Evolutionary conservation across 2,329 filamentous ascomycete species (phyloP).

Genomic region (Akanthomyces lecanii): DNA sequence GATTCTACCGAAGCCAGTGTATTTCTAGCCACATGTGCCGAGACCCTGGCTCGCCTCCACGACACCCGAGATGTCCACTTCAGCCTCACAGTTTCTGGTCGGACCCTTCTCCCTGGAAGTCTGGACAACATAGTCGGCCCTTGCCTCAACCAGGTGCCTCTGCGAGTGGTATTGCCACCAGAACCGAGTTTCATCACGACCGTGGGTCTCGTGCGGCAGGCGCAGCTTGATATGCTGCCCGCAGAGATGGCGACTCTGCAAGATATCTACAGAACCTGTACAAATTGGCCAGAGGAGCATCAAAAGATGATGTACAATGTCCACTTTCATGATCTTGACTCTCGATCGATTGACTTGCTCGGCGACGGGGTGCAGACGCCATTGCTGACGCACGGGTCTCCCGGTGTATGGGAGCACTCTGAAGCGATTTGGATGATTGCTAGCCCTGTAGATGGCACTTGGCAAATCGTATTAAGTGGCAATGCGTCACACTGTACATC

Average conservation of each 20-base stretch:
- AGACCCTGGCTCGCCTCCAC: neutral
- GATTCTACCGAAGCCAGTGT: neutral
- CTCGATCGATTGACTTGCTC: neutral
- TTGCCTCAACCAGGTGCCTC: neutral
- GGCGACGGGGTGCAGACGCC: neutral
- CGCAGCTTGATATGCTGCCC: neutral
- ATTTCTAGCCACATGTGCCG: neutral
- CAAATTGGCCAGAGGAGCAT: neutral
- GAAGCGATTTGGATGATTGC: neutral
- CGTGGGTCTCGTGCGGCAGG: neutral
- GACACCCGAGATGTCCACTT: neutral
- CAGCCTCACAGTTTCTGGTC: neutral
- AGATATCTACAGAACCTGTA: neutral
- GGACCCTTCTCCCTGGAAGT: neutral
- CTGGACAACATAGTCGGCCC: neutral
- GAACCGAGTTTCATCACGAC: neutral
- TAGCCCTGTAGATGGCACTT: neutral
- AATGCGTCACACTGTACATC: neutral
- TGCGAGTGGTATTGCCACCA: neutral
- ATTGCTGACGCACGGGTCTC: neutral
- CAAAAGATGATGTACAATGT: neutral
- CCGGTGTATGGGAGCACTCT: neutral
- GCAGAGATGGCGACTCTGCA: neutral
- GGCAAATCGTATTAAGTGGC: neutral
- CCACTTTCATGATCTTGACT: neutral